Evolutionary conservation across 257 asterid species (phyloP), one percentile per base, ranked within the genome.

Genomic region (Penstemon barbatus): DNA sequence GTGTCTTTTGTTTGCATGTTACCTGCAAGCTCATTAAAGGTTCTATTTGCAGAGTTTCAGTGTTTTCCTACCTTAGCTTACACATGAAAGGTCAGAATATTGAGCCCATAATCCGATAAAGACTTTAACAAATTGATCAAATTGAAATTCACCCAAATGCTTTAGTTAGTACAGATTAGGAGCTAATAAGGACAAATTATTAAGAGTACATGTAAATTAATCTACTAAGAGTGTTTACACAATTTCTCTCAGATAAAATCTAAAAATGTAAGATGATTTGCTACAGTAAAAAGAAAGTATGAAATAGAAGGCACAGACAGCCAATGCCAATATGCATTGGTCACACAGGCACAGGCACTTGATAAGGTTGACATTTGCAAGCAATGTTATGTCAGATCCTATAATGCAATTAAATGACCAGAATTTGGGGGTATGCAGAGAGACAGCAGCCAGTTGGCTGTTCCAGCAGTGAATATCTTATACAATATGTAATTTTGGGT

Each of bases 131-230:
- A n/a, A 59, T 66, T 19, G 61, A 50, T 25, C 25, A 56, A 65
- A 54, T 39, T 52, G 13, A 62, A 39, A 49, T 57, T 41, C 56
- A 68, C 44, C 43, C 57, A 61, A 63, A 46, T 25, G 58, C 19
- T 69, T 62, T 61, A 78, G 79, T 33, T 61, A 68, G 61, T 44
- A 58, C 55, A 66, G 61, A 54, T 56, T 44, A 67, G 48, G 58
- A 65, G 77, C 45, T 58, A 71, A 61, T 52, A 64, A 74, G 49
- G 43, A 45, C 48, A 57, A 46, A 49, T 44, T 63, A 15, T 15
- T 46, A 51, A 51, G 45, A 71, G 71, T 58, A 58, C 44, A 52
- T 39, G 51, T 39, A 58, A 12, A 36, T 68, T 38, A 43, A 61
- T 52, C 58, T 57, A 48, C 53, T 49, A 49, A 50, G 64, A 46